Evolutionary conservation across 805 yeast genomes (phyloP), one percentile per base, ranked within the genome.

Genomic region (Lipomyces spencermartinsiae): DNA sequence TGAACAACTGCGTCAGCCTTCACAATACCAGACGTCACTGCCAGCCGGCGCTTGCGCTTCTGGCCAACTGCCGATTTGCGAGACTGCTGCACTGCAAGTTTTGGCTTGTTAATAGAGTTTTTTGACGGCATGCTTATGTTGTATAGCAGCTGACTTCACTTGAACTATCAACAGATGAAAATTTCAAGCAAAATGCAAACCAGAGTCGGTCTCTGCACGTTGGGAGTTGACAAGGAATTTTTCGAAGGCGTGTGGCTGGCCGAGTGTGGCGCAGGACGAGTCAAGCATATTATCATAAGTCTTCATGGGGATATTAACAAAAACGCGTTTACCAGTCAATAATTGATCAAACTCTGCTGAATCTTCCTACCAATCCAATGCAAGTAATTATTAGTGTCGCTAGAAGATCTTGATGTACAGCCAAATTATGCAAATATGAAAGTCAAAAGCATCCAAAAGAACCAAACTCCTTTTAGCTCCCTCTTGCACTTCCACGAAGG

Each of bases 81-180:
- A 19, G 88, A 82, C 78, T 92, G 83, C 76, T 84, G 87, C 74
- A 81, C 83, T 31, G 86, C 85, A 37, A 87, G 78, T 54, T 84
- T 75, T 59, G 95, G 97, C 79, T 88, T 91, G 79, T 92, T 93
- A 72, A 92, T 83, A 57, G 92, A 86, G 82, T 91, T 92, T 80
- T 85, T 89, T 19, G 93, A 88, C 43, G 97, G 95, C 97, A 91
- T 91, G 34, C 10, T 43, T 19, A 43, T 43, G 49, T 43, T 19
- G 49, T 43, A 2, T 16, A 43, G 29, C 49, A 2, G 49, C 49
- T 16, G n/a, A 6, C 49, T 43, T 43, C 19, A 43, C 10, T 16
- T 43, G 49, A 43, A 25, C 29, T 25, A 3, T 25, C 29, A 25
- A 25, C 29, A 9, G 49, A 43, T 12, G 43, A 12, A 37, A 16